Evolutionary conservation across 2,329 filamentous ascomycete genomes (phyloP), one percentile per base, ranked within the genome.

Genomic region (Fusarium tanahbumbuense): DNA sequence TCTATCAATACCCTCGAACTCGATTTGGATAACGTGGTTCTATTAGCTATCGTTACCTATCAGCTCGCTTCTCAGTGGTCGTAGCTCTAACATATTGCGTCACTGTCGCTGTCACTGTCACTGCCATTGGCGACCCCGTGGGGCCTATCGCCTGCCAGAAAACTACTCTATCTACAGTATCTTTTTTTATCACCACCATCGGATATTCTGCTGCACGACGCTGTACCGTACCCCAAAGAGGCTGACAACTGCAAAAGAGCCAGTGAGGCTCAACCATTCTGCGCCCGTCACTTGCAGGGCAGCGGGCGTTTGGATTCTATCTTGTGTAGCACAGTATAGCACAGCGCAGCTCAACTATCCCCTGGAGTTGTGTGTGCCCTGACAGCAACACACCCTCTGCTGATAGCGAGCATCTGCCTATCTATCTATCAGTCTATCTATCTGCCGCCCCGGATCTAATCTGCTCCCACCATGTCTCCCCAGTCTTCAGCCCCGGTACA

Each of bases 401-500:
- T 37, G 30, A 52, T 52, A 52, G 49, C 32, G 25, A 52, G 22
- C 23, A 52, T 52, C 32, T 54, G 34, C 34, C 34, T 37, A 37
- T 37, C 34, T 37, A 22, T 54, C 50, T 54, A 22, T 28, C 50
- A 30, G 20, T 54, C 40, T 42, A 7, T 45, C 53, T 56, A 56
- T 56, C 50, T 48, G 13, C 18, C 54, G 50, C 58, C 60, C 60
- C 60, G 68, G 70, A 64, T 60, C 60, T 46, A 56, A 45, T 55
- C 56, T 40, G 53, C 41, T 63, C 42, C 75, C 78, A 76, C 76
- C 80, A 88, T 88, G 85, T 85, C 87, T 73, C 74, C 78, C 53
- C 85, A 83, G 74, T 82, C 86, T 72, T 79, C 84, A 75, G 71
- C 57, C 61, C 60, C 73, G 13, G 82, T 89, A 77, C 83, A 85